Evolutionary conservation across 768 basidiomycete genomes (phyloP), one percentile per base, ranked within the genome.

Genomic region (Tulasnella sp.): DNA sequence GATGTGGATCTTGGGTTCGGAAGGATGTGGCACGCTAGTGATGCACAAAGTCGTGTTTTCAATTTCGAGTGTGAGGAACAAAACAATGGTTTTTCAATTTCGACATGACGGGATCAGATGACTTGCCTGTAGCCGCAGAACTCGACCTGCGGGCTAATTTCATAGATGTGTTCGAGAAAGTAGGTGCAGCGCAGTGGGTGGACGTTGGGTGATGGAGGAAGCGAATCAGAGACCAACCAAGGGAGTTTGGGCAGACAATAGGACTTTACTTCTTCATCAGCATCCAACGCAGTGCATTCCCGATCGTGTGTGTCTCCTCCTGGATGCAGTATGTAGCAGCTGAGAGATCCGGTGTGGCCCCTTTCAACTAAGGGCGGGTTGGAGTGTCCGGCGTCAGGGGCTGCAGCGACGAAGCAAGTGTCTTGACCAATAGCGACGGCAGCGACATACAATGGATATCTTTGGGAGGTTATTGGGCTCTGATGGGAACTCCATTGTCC

Each of bases 221-320:
- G 32, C 27, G 29, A 53, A 38, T 32, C 24, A 23, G 32, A 41
- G 42, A 53, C 15, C 42, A 13, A 41, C 32, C 11, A 24, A 53
- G n/a, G 58, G 64, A 48, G 7, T 10, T 1, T 15, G 50, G 15
- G 27, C 51, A 50, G 29, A 2, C 15, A 21, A 13, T 30, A 4
- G 7, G 3, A 10, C 67, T 85, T 58, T 65, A 98, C 96, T 99
- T 95, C 76, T 97, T 96, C 95, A 98, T 98, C 61, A 98, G 70
- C 86, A 98, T 98, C 93, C 93, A 99, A 34, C 95, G 75, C 41
- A 98, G 76, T 0, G 91, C 80, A 66, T 99, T 99, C 4, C 96
- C 96, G 26, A 98, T 81, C 0, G 95, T 98, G 72, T 99, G 95
- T 1, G 90, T 85, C 74, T 99, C 96, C 68, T 97, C 85, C 68